These are phyloP conservation scores for Crithidia sp. DNA, from an alignment of 208 protist species.

Conservation along the genomic window DNA sequence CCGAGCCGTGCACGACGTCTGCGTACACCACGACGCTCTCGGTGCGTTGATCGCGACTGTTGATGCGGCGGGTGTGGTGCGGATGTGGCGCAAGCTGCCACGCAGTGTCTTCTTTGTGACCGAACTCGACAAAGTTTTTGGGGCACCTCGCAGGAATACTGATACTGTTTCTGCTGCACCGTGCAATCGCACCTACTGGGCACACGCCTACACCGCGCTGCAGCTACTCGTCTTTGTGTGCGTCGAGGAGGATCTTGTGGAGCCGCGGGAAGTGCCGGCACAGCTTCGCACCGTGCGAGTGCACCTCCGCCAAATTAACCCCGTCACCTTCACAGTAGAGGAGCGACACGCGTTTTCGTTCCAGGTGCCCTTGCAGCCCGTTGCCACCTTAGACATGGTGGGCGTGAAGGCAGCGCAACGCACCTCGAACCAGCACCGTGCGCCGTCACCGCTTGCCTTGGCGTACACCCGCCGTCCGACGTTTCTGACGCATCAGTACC, in stretches of 20 bases:
- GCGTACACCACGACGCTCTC: slow-evolving; percentile 50
- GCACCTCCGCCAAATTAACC: slow-evolving; percentile 51
- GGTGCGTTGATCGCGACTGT: slow-evolving; percentile 59
- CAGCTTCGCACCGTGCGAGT: slow-evolving; percentile 37
- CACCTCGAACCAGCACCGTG: not conserved
- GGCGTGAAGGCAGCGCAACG: slow-evolving; percentile 2
- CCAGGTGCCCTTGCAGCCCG: slow-evolving; percentile 22
- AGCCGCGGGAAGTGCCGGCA: not conserved
- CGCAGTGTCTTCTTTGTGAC: slow-evolving; percentile 65
- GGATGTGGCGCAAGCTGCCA: slow-evolving; percentile 77
- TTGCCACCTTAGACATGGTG: slow-evolving; percentile 8
- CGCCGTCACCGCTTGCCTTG: slow-evolving; percentile 14
- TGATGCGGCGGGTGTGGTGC: slow-evolving; percentile 52
- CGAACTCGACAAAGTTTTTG: slow-evolving; percentile 55
- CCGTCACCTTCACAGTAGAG: slow-evolving; percentile 64
- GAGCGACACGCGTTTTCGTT: slow-evolving; percentile 46
- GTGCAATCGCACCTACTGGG: slow-evolving; percentile 21
- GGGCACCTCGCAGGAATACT: not conserved
- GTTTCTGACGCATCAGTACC: slow-evolving; percentile 65
- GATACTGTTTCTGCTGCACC: not conserved
- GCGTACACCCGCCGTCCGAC: slow-evolving; percentile 52
- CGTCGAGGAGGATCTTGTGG: slow-evolving; percentile 29
- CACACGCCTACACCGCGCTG: slow-evolving; percentile 30
- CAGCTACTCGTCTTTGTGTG: slow-evolving; percentile 44
- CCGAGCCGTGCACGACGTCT: slow-evolving; percentile 46